These are phyloP conservation scores for Syzygium aqueum DNA, from an alignment of 345 rosid species.

Conservation along the genomic window DNA sequence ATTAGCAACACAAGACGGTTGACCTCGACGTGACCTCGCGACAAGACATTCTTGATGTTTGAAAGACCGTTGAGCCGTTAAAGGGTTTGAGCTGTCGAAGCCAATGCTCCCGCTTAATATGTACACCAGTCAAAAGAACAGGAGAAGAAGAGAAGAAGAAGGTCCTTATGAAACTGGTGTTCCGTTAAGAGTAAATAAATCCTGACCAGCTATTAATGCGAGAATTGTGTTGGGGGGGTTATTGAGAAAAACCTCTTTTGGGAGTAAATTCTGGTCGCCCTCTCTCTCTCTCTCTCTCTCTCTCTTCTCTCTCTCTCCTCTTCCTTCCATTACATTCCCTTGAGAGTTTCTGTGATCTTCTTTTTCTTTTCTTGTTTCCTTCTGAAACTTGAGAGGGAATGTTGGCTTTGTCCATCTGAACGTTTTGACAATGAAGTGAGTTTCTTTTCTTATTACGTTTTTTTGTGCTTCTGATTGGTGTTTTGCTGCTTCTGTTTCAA, in stretches of 20 bases:
- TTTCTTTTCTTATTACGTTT: background rate
- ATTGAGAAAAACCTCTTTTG: background rate
- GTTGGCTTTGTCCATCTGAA: background rate
- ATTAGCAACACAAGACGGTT: background rate
- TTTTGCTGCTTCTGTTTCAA: background rate
- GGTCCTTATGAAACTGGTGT: background rate
- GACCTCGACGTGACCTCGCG: background rate
- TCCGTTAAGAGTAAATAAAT: background rate
- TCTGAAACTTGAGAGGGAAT: constrained; percentile 31
- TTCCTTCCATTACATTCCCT: constrained; percentile 12
- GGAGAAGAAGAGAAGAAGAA: background rate
- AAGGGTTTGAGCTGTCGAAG: background rate
- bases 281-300: background rate
- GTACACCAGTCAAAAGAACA: background rate
- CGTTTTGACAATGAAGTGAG: background rate
- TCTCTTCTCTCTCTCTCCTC: background rate
- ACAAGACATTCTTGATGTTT: background rate
- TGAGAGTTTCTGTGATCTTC: constrained; percentile 12
- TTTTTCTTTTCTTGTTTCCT: background rate
- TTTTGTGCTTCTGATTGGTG: background rate
- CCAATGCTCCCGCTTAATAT: background rate
- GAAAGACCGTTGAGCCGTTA: constrained; percentile 1
- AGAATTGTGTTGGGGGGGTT: constrained; percentile 6
- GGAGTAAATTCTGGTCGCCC: background rate
- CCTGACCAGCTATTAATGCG: constrained; percentile 24